These are phyloP conservation scores for Enterospora canceri DNA, from an alignment of 371 early-diverging fungal genomes.

Conservation along the genomic window DNA sequence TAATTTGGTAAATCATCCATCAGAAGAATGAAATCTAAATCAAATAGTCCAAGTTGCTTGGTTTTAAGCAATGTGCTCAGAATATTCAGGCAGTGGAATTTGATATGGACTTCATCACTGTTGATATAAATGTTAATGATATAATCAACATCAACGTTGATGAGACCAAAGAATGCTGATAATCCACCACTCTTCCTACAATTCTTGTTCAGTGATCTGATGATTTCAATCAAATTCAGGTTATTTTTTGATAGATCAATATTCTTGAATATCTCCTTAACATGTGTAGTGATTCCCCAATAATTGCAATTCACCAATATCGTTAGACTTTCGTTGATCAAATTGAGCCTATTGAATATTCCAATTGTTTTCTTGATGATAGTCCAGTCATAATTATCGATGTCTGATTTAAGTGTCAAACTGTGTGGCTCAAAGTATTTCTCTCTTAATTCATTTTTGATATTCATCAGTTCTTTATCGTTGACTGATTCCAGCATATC, in stretches of 20 bases:
- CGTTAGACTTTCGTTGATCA: not conserved
- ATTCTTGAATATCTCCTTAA: not conserved
- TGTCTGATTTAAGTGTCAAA: too few species aligned
- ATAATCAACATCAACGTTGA: not conserved
- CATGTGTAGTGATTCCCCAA: not conserved
- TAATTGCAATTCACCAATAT: not conserved
- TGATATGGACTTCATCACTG: not conserved
- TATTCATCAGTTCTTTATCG: not conserved
- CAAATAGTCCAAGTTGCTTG: not conserved
- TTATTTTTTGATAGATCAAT: not conserved
- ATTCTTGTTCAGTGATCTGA: not conserved
- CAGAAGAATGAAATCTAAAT: not conserved
- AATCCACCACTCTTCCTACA: slow-evolving; percentile 10
- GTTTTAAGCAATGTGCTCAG: not conserved
- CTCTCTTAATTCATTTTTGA: not conserved
- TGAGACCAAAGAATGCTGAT: not conserved
- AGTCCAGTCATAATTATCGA: not conserved
- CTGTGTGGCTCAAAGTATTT: not conserved
- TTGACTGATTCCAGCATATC: not conserved
- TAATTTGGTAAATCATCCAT: not conserved
- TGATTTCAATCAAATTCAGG: not conserved
- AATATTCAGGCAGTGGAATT: slow-evolving; percentile 8
- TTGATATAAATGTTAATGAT: not conserved
- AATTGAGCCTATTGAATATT: not conserved
- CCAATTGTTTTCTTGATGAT: not conserved